Evolutionary conservation across 805 yeast genomes (phyloP).

Genomic region (Komagataella pastoris): DNA sequence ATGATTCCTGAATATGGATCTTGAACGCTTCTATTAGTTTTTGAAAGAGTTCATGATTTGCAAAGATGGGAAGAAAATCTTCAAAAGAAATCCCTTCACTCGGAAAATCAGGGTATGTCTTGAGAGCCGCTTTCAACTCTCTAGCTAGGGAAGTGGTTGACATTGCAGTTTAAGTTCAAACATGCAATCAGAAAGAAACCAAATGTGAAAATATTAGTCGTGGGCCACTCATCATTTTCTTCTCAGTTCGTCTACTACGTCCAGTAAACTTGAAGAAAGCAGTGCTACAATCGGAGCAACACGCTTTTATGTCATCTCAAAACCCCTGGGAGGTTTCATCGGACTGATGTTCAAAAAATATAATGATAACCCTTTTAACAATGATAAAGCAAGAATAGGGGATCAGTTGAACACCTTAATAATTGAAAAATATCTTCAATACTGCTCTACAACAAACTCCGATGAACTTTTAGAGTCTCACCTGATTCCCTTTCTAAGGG

Average conservation of each 20-base stretch:
- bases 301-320: neutral
- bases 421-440: conserved; percentile 26
- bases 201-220: neutral
- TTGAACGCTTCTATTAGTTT: conserved; percentile 73
- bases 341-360: neutral
- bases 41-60: conserved; percentile 68
- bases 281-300: too few species aligned
- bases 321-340: conserved; percentile 6
- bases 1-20: conserved; percentile 47
- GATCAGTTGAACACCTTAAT: conserved; percentile 12
- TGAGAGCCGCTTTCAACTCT: conserved; percentile 39
- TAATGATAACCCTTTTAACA: conserved; percentile 14
- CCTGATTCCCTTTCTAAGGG: conserved; percentile 15
- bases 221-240: neutral
- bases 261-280: too few species aligned
- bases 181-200: neutral
- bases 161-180: neutral
- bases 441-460: conserved; percentile 18
- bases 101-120: conserved; percentile 92
- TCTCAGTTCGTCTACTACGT: too few species aligned
- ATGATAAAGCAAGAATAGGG: conserved; percentile 20
- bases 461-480: conserved; percentile 23
- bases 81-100: conserved; percentile 85
- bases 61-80: conserved; percentile 91
- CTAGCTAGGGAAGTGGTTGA: conserved; percentile 18